Base-by-base conservation (phyloP, 208 protist species). In the Crithidia thermophila region DNA sequence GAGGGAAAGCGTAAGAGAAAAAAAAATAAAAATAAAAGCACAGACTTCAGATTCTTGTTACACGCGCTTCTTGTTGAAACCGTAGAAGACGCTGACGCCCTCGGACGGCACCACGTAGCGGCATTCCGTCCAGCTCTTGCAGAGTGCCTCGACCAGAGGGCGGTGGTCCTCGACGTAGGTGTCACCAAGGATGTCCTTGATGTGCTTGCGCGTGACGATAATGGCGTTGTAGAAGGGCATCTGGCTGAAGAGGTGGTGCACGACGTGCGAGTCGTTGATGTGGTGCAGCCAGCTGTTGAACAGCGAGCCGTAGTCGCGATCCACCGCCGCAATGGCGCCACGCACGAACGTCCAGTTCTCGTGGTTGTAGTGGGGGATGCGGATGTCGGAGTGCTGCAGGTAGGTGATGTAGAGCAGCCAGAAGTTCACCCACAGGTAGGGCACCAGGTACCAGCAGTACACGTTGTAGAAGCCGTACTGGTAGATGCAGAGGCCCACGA, bases 191-290 rank as follows among this genome's bases (percentile, higher is more conserved):
- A 92, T 94, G 21, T 63, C 63, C 49, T 82, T 77, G 56, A 93
- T 90, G 73, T 94, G 67, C 51, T 86, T 71, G 28, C 79, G 75
- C 20, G 92, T 98, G 9, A 96, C 89, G 39, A 77, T 59, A 57
- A 97, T 87, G 30, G 96, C 96, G 68, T 97, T 67, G 79, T 98
- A 98, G 75, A 94, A 93, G 11, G 96, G 96, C 79, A 98, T 87
- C 61, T 95, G 79, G 52, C 90, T 97, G 76, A 97, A 98, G 57
- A 98, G 77, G 79, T 98, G 96, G 73, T 98, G 96, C 0, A 90
- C 75, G 14, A 98, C 94, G 77, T 98, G 96, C 4, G 95, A 97
- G 74, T 95, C 87, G 56, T 90, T 88, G 74, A 98, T 98, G 86
- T 98, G 91, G 80, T 98, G 96, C 21, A 92, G 73, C 83, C 85